Evolutionary conservation across 140 eudicot genomes (phyloP).

Genomic region (Bidens hawaiensis): DNA sequence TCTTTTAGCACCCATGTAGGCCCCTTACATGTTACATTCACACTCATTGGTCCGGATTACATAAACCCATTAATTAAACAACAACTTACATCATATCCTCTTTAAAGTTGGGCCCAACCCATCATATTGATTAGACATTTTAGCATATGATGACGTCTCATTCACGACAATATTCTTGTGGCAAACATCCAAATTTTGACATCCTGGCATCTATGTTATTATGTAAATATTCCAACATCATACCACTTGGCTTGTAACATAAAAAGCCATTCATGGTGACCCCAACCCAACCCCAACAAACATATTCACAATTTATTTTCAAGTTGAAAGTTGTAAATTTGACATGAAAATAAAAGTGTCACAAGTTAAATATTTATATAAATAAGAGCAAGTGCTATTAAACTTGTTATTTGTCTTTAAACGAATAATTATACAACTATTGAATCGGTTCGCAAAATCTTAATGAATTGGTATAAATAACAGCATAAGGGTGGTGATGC

Average conservation of each 20-base stretch:
- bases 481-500: constrained; percentile 30
- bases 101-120: constrained; percentile 10
- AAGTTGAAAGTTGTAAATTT: not conserved
- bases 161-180: constrained; percentile 8
- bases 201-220: not conserved
- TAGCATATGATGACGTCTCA: constrained; percentile 1
- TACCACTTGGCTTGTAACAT: too few species aligned
- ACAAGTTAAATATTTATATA: not conserved
- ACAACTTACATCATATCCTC: too few species aligned
- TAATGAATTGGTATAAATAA: constrained; percentile 24
- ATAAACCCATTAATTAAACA: constrained; percentile 3
- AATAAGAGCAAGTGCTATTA: not conserved
- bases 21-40: constrained; percentile 6
- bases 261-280: not conserved
- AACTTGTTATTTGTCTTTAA: constrained; percentile 14
- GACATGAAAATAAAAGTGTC: not conserved
- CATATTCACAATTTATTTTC: not conserved
- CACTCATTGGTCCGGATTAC: not conserved
- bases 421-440: constrained; percentile 28
- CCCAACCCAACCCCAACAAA: constrained; percentile 6
- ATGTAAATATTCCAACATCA: not conserved
- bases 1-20: not conserved
- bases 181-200: constrained; percentile 1
- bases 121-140: constrained; percentile 10
- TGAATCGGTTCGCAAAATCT: constrained; percentile 15